A percentile compares a stretch with the other conserved stretches of the same genome.
phyloP scores from a whole-genome alignment of 1,284 basidiomycete species.

The Golubevia pallescens region DNA sequence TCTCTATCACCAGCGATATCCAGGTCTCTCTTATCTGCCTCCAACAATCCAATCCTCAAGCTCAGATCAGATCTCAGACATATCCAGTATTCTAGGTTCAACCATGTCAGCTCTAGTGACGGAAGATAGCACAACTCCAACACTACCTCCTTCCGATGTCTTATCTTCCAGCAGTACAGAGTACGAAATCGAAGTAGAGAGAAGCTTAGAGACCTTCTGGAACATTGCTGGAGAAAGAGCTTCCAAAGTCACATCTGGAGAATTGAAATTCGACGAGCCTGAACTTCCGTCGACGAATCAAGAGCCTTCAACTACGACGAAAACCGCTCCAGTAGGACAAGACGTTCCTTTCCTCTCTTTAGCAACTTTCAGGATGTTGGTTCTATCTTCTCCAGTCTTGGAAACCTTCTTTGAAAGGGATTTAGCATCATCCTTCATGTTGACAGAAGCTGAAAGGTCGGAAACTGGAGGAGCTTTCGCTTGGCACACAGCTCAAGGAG shows the following conservation, averaged over 20 bases:
- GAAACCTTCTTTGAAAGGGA: conserved; percentile 58
- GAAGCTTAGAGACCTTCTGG: conserved; percentile 51
- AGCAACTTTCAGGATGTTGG: conserved; percentile 52
- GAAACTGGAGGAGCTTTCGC: conserved; percentile 51
- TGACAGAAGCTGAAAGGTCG: conserved; percentile 48
- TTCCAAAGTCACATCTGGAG: conserved; percentile 21
- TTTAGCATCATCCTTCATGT: conserved; percentile 46
- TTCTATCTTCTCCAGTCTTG: conserved; percentile 52
- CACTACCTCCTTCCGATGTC: conserved; percentile 9
- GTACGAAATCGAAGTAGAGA: conserved; percentile 48
- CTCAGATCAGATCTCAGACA: not conserved
- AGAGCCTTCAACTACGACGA: not conserved
- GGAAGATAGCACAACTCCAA: not conserved
- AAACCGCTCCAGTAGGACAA: conserved; percentile 12
- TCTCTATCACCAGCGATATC: not conserved
- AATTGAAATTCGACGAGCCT: not conserved
- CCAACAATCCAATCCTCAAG: not conserved
- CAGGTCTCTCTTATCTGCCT: not conserved
- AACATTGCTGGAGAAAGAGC: conserved; percentile 54
- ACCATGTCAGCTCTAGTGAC: not conserved
- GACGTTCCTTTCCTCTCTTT: conserved; percentile 57
- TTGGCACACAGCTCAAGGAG: conserved; percentile 53
- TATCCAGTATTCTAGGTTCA: not conserved
- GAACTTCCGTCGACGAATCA: not conserved
- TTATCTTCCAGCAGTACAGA: conserved; percentile 15